Evolutionary conservation across 2,329 filamentous ascomycete genomes (phyloP).

Genomic region (Ophiostoma fasciatum): DNA sequence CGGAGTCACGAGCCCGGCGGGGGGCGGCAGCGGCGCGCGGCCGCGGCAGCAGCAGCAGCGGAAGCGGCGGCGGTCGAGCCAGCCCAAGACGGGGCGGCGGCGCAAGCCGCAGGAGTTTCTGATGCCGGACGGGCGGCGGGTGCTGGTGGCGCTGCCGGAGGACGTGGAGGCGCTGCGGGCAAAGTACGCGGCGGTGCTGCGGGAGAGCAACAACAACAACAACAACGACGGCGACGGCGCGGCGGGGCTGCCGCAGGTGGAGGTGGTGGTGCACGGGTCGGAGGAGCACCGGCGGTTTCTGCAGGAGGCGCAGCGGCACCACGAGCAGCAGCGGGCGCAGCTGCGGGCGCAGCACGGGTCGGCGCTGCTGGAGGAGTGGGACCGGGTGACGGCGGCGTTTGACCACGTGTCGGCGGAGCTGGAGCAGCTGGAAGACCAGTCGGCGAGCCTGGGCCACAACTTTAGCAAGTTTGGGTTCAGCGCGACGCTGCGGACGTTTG

Average conservation of each 20-base stretch:
- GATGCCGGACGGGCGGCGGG: slow-evolving; percentile 37
- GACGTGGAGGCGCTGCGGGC: slow-evolving; percentile 33
- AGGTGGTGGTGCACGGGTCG: slow-evolving; percentile 44
- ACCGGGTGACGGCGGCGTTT: slow-evolving; percentile 37
- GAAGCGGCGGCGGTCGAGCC: no score
- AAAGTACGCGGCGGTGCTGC: slow-evolving; percentile 21
- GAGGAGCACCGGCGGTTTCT: slow-evolving; percentile 31
- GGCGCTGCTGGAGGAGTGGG: slow-evolving; percentile 37
- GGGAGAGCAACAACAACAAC: slow-evolving; percentile 16
- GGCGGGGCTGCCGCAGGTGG: slow-evolving; percentile 25
- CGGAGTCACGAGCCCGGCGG: no score
- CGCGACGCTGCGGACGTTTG: slow-evolving; percentile 36
- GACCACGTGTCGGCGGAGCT: slow-evolving; percentile 37
- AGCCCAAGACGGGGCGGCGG: slow-evolving; percentile 9
- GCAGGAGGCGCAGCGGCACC: slow-evolving; percentile 34
- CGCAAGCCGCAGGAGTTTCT: slow-evolving; percentile 36
- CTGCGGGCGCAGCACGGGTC: slow-evolving; percentile 34
- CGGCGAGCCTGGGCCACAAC: slow-evolving; percentile 36
- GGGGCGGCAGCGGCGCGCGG: no score
- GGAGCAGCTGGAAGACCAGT: slow-evolving; percentile 35
- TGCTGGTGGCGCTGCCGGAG: slow-evolving; percentile 42
- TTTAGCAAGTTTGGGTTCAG: slow-evolving; percentile 50
- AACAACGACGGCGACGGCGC: slow-evolving; percentile 1
- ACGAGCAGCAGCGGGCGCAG: slow-evolving; percentile 29
- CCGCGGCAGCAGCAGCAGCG: no score